Conservation (phyloP, 495 filamentous ascomycete species). For the Xylaria scruposa region DNA sequence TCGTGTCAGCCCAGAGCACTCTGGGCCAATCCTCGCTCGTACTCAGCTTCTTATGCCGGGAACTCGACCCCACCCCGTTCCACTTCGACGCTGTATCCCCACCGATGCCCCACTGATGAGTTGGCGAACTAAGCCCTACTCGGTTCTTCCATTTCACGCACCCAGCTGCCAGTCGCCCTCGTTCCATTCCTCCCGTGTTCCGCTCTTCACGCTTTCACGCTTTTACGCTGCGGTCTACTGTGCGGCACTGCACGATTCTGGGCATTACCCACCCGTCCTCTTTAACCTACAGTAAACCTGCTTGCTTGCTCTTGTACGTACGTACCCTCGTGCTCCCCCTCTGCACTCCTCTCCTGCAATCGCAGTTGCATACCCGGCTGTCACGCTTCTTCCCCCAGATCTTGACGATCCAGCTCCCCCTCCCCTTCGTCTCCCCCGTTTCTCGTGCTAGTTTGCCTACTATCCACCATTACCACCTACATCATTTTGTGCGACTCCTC, state of each 20-base stretch:
- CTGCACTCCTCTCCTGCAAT: slow-evolving; percentile 10
- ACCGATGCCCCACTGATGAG: slow-evolving; percentile 40
- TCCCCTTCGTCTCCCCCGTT: slow-evolving; percentile 25
- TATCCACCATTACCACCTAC: slow-evolving; percentile 17
- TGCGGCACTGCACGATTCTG: background rate
- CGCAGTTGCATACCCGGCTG: slow-evolving; percentile 25
- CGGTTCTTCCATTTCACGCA: background rate
- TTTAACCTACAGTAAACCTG: slow-evolving; percentile 13
- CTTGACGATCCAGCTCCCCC: slow-evolving; percentile 30
- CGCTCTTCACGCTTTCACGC: slow-evolving; percentile 7
- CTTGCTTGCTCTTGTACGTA: slow-evolving; percentile 12
- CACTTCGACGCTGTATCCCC: slow-evolving; percentile 30
- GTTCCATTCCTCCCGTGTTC: slow-evolving; percentile 12
- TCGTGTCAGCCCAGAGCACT: slow-evolving; percentile 41
- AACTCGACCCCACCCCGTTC: slow-evolving; percentile 31
- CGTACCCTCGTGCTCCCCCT: slow-evolving; percentile 15
- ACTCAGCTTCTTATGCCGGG: slow-evolving; percentile 29
- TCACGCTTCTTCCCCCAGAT: slow-evolving; percentile 30
- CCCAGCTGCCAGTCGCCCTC: slow-evolving; percentile 14
- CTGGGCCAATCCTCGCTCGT: slow-evolving; percentile 38
- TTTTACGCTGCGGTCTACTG: slow-evolving; percentile 1
- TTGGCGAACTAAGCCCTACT: slow-evolving; percentile 35
- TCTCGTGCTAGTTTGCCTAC: slow-evolving; percentile 16
- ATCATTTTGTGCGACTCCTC: slow-evolving; percentile 18
- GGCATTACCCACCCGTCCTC: slow-evolving; percentile 15